Percentiles rank a stretch among this genome's conserved stretches.
Evolutionary conservation across 345 rosid species (phyloP).

Genomic region (Citrus hindsii): DNA sequence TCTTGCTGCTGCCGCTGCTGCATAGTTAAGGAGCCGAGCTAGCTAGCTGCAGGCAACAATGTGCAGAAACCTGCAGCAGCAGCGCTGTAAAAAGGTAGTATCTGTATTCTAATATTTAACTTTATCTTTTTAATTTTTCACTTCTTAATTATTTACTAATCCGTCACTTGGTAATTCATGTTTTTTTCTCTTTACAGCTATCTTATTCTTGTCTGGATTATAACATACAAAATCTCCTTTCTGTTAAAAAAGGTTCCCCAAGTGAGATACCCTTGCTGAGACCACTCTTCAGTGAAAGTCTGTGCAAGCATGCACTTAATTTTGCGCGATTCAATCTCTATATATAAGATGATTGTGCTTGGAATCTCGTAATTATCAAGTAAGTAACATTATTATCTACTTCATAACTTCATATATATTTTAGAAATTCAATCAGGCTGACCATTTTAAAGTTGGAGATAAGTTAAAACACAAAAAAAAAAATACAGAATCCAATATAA

Average conservation of each 20-base stretch:
- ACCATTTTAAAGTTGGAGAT: too few species aligned
- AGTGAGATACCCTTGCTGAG: background rate
- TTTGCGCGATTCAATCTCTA: background rate
- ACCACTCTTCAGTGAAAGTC: slow-evolving; percentile 2
- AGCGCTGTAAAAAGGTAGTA: slow-evolving; percentile 45
- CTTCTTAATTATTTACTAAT: background rate
- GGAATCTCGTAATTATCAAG: background rate
- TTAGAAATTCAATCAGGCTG: too few species aligned
- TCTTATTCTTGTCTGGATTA: slow-evolving; percentile 16
- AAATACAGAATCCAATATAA: too few species aligned
- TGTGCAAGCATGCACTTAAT: background rate
- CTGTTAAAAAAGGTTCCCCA: background rate
- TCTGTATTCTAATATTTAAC: slow-evolving; percentile 35
- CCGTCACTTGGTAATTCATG: slow-evolving; percentile 11
- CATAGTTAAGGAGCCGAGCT: slow-evolving; percentile 37
- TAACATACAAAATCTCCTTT: slow-evolving; percentile 13
- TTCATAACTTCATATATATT: too few species aligned
- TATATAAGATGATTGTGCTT: background rate
- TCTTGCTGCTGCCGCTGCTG: slow-evolving; percentile 30
- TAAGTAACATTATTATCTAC: background rate
- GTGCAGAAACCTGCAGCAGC: slow-evolving; percentile 37
- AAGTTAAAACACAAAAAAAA: too few species aligned
- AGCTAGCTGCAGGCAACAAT: slow-evolving; percentile 16
- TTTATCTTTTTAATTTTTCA: slow-evolving; percentile 15
- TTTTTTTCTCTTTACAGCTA: slow-evolving; percentile 23